Conservation (phyloP, 164 flowering plant species). For the Aristolochia contorta region DNA sequence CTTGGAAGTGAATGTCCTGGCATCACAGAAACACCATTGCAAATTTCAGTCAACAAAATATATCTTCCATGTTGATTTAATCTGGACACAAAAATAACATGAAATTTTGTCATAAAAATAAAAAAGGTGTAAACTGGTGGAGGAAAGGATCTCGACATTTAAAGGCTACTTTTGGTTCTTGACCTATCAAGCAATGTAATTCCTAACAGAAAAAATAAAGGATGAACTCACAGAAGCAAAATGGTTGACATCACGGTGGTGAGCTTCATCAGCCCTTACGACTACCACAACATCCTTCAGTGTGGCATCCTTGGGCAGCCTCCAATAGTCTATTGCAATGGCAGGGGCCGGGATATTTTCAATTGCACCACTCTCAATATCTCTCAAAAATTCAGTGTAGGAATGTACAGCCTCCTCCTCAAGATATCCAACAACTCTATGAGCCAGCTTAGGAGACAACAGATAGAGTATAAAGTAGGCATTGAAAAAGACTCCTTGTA, state of each 20-base stretch:
- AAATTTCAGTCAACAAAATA: too few species aligned
- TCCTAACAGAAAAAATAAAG: background rate
- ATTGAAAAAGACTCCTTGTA: slow-evolving; percentile 80
- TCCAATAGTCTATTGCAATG: slow-evolving; percentile 90
- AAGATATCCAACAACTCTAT: slow-evolving; percentile 70
- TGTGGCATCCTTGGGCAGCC: slow-evolving; percentile 63
- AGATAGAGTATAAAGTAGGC: slow-evolving; percentile 58
- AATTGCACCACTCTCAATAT: slow-evolving; percentile 54
- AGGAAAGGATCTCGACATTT: too few species aligned
- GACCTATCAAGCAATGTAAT: too few species aligned
- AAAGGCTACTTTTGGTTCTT: too few species aligned
- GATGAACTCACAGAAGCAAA: slow-evolving; percentile 68
- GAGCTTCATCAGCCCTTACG: slow-evolving; percentile 88
- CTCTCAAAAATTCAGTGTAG: slow-evolving; percentile 72
- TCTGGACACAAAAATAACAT: too few species aligned
- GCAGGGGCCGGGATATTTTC: slow-evolving; percentile 77
- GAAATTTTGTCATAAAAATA: background rate
- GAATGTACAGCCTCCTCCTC: slow-evolving; percentile 92
- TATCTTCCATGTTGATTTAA: too few species aligned
- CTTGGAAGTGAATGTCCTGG: slow-evolving; percentile 83
- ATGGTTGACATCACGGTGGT: slow-evolving; percentile 87
- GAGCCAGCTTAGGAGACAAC: slow-evolving; percentile 75
- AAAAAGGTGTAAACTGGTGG: background rate
- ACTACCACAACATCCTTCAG: slow-evolving; percentile 70
- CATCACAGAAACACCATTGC: background rate